Base-by-base conservation (phyloP, 169 alveolate genomes). In the Theileria luwenshuni region DNA sequence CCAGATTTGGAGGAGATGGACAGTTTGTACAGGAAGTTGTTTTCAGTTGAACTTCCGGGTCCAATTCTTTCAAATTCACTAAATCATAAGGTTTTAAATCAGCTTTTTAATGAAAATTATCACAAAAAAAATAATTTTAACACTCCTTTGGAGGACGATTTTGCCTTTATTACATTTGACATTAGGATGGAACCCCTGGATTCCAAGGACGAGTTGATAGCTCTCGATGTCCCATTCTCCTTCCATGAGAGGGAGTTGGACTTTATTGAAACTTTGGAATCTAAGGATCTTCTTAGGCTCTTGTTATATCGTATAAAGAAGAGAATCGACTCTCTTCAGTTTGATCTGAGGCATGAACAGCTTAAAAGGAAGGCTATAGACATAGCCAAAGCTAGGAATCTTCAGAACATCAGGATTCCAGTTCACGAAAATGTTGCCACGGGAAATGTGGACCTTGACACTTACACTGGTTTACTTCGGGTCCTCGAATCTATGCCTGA, bases 241-340 rank as follows among this genome's bases (percentile, higher is more conserved):
- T 81, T 81, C 75, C 85, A 69, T 38, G 58, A 52, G 59, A 32
- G 19, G 10, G 89, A 81, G 43, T 41, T 69, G 19, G 76, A 81
- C 35, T 63, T 60, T 56, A 48, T 81, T 25, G 35, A 49, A 48
- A n/a, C 32, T 19, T 68, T 73, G 17, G 47, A 81, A 13, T 41
- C 77, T 17, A 76, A 35, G n/a, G 74, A 51, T 41, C 71, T 52
- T 52, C 70, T 60, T 19, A 13, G 15, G 10, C 59, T 81, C 13
- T 41, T 81, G 3, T 12, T 74, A 23, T 71, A 68, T 62, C 73
- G 75, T 52, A 19, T 81, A 23, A 63, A 72, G 45, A 56, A 81
- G 30, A 58, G 89, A 25, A 51, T 81, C 62, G 69, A 23, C 28
- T 38, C 74, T 27, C 33, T 74, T 45, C 12, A 30, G 35, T 41